phyloP scores from a whole-genome alignment of 2,329 filamentous ascomycete species.

The Nemania serpens region DNA sequence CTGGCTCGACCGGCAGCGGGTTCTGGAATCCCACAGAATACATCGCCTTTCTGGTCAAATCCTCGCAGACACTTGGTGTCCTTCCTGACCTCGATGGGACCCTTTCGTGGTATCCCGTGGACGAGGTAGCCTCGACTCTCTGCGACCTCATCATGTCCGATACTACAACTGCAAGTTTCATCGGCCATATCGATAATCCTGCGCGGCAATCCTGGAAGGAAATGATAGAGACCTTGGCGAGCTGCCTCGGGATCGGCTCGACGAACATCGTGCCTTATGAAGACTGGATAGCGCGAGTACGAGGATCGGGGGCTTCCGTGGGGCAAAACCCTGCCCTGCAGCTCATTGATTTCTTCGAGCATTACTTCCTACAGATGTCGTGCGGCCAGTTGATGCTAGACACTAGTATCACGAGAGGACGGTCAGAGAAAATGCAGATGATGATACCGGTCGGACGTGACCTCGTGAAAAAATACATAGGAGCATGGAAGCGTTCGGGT shows the following conservation, averaged over 20 bases:
- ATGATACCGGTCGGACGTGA: too few species aligned
- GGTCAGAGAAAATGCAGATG: background rate
- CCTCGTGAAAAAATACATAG: too few species aligned
- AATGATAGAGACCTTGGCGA: background rate
- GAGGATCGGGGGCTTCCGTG: background rate
- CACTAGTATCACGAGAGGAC: background rate
- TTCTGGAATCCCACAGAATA: slow-evolving; percentile 54
- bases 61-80: slow-evolving; percentile 41
- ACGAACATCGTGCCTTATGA: background rate
- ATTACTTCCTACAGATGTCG: background rate
- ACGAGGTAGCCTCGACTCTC: too few species aligned
- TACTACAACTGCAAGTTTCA: background rate
- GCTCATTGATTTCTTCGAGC: background rate
- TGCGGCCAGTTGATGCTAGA: background rate
- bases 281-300: background rate
- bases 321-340: background rate
- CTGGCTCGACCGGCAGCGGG: slow-evolving; percentile 44
- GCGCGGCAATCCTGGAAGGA: background rate
- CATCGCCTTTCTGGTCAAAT: slow-evolving; percentile 49
- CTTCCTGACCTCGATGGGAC: slow-evolving; percentile 27
- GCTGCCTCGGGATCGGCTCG: background rate
- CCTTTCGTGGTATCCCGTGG: slow-evolving; percentile 19
- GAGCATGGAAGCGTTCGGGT: too few species aligned
- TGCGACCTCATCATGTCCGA: background rate
- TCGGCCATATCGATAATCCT: slow-evolving; percentile 1